Evolutionary conservation across 2,329 filamentous ascomycete species (phyloP).

Genomic region (Penicillium brevicompactum): DNA sequence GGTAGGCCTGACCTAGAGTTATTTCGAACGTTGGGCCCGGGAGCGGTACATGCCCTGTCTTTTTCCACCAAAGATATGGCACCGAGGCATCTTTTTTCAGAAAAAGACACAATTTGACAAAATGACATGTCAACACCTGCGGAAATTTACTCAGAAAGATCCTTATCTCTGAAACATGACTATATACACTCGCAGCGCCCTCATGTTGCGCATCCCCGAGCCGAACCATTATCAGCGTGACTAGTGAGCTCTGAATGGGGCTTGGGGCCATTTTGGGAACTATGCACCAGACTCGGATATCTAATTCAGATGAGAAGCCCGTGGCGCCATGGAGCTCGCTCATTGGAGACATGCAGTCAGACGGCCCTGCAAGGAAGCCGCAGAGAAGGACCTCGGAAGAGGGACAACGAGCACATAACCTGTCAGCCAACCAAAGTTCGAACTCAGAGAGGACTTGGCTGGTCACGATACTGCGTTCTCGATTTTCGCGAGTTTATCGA

Average conservation of each 20-base stretch:
- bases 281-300: background rate
- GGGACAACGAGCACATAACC: background rate
- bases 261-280: background rate
- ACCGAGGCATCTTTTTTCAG: background rate
- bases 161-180: background rate
- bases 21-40: background rate
- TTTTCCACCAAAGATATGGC: background rate
- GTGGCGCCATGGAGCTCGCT: background rate
- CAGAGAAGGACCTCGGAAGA: constrained; percentile 1
- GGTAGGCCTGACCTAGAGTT: background rate
- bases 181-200: background rate
- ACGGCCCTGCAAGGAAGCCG: constrained; percentile 5
- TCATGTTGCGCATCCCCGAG: background rate
- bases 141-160: background rate
- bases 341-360: background rate
- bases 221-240: background rate
- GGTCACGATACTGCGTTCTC: background rate
- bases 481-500: background rate
- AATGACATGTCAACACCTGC: background rate
- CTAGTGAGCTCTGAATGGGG: background rate
- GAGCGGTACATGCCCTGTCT: background rate
- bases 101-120: background rate
- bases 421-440: background rate
- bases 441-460: background rate
- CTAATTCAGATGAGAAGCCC: background rate